Base-by-base conservation (phyloP, 257 asterid genomes). In the Linaria vulgaris region DNA sequence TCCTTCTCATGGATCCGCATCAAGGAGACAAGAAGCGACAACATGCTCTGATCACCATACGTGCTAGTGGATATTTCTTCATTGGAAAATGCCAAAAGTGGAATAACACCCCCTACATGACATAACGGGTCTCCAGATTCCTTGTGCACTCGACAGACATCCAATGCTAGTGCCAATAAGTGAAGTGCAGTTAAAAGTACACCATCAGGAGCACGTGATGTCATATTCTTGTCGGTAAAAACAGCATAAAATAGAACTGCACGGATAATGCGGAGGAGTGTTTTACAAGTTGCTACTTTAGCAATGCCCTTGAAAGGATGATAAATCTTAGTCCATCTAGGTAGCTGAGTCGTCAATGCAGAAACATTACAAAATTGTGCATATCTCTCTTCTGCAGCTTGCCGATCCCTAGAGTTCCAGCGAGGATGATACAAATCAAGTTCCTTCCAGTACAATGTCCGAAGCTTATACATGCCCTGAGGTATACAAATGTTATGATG, bases 361-460 rank as follows among this genome's bases (percentile, higher is more conserved):
- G 99, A 83, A 64, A 68, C 81, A 74, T 87, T 77, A 79, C 94
- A 87, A 69, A 89, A 82, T 65, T 81, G 85, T 78, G 76, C 66
- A 79, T 83, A 89, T 85, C 97, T 83, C 73, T 89, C 96, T 75
- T 86, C 97, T 46, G 97, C 96, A 34, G 78, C 82, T 76, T 92
- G 96, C 55, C 78, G 87, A 64, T 92, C 99, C 81, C 88, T 85
- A 47, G 80, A 79, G 76, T 74, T 92, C 94, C 95, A 92, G 49
- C 97, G 95, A 64, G 91, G 97, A 67, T 92, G 99, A 70, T 92
- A 89, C 61, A 92, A 76, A 80, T 92, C 99, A 50, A 92, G 81
- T 69, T 89, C 96, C 79, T 82, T 89, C 99, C 99, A 92, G 66
- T 72, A 80, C 6, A 52, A 65, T 39, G 72, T 2, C 52, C 86